These are phyloP conservation scores for Raffaelea arxii DNA, from an alignment of 2,329 filamentous ascomycete genomes.

Conservation along the genomic window DNA sequence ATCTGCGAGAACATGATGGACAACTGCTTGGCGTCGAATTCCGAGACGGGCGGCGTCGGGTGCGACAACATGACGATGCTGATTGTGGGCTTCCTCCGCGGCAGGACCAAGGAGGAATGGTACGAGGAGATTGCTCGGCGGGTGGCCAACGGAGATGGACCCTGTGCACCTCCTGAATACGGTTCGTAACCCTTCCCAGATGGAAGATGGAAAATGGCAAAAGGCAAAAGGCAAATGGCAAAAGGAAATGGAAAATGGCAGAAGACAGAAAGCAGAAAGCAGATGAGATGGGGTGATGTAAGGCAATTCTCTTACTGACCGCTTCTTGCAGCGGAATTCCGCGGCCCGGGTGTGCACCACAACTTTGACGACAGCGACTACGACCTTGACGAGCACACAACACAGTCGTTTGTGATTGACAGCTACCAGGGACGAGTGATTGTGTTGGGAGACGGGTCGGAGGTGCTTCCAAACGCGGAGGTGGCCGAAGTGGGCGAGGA, in stretches of 20 bases:
- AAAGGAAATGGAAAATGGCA: no score
- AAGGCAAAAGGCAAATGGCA: no score
- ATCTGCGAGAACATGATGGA: conserved; percentile 99
- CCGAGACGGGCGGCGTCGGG: conserved; percentile 92
- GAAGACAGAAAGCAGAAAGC: no score
- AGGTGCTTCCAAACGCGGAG: conserved; percentile 79
- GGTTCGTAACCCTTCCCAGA: conserved; percentile 37
- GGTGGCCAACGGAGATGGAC: conserved; percentile 92
- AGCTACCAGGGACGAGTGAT: conserved; percentile 82
- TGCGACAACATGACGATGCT: conserved; percentile 99
- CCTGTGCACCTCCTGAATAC: conserved; percentile 98
- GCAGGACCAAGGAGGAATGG: conserved; percentile 94
- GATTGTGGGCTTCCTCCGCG: conserved; percentile 78
- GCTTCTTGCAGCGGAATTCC: conserved; percentile 61
- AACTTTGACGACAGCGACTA: conserved; percentile 76
- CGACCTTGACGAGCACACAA: conserved; percentile 61
- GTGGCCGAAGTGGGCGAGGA: conserved; percentile 92
- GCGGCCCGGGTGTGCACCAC: conserved; percentile 71
- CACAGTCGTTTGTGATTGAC: conserved; percentile 53
- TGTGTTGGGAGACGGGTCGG: conserved; percentile 88
- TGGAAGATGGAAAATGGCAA: no score
- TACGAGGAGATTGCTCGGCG: conserved; percentile 91
- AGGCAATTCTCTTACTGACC: not conserved
- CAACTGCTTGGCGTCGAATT: conserved; percentile 96
- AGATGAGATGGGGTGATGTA: no score